A percentile compares a stretch with the other conserved stretches of the same genome.
Conservation (phyloP, 345 rosid species). For the Syzygium oleosum region DNA sequence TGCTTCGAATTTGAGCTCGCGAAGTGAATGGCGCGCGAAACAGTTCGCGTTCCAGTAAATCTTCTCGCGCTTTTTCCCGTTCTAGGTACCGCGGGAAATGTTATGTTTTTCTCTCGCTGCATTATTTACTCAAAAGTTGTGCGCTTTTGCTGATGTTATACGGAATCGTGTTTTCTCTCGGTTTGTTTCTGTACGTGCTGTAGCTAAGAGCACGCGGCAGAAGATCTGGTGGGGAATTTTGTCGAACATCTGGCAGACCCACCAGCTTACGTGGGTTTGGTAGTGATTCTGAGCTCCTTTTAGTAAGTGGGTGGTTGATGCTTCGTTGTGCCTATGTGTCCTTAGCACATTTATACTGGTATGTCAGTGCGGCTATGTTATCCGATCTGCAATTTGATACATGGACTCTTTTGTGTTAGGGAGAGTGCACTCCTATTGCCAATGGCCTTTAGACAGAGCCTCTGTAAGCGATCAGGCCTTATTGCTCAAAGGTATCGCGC, state of each 20-base stretch:
- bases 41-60: not conserved
- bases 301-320: not conserved
- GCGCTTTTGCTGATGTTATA: not conserved
- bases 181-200: not conserved
- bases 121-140: not conserved
- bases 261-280: not conserved
- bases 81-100: not conserved
- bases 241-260: not conserved
- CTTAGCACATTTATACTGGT: not conserved
- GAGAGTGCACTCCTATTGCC: not conserved
- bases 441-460: constrained; percentile 53
- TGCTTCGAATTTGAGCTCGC: not conserved
- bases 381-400: not conserved
- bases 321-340: not conserved
- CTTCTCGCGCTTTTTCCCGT: not conserved
- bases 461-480: constrained; percentile 39
- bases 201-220: not conserved
- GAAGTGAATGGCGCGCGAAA: not conserved
- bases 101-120: not conserved
- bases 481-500: constrained; percentile 22
- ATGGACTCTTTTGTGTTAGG: not conserved
- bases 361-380: not conserved
- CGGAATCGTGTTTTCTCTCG: not conserved
- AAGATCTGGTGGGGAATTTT: not conserved
- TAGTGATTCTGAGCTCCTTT: not conserved